Evolutionary conservation across 441 rosid species (phyloP), one percentile per base, ranked within the genome.

Genomic region (Dalechampia spathulata): DNA sequence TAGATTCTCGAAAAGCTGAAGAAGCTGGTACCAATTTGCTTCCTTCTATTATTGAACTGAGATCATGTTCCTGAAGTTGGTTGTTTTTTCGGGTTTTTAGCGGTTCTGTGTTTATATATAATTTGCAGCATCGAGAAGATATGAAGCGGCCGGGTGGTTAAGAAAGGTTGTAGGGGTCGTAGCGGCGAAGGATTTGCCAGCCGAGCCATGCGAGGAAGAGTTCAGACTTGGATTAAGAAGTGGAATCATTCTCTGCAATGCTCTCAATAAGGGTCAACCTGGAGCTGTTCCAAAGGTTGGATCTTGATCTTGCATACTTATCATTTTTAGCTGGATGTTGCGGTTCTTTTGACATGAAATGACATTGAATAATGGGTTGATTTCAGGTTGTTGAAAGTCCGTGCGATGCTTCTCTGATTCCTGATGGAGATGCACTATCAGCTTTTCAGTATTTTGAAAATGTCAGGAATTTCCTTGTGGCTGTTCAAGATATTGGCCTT

Each of bases 401-500:
- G 8, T 66, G 81, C 61, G 99, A 92, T 72, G 86, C 92, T 52
- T 65, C 76, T 54, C 79, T 77, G 42, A 78, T 85, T 43, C 87
- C 96, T 3, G 96, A 92, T 73, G 99, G 99, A 70, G 99, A 97
- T 0, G 96, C 98, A 27, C 73, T 92, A 66, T 86, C 98, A 4
- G 99, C 94, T 21, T 92, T 80, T 75, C 99, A 92, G 72, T 87
- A 92, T 76, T 92, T 92, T 61, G 99, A 92, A 75, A 92, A 92
- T 62, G 90, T 89, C 62, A 78, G 99, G 78, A 92, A 92, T 68
- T 92, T 89, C 71, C 90, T 92, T 52, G 99, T 86, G 43, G 92
- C 96, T 61, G 78, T 73, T 30, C 87, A 89, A 43, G 85, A 83
- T 47, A 66, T 86, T 73, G 95, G 97, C 5, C 50, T 89, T 68